phyloP scores from a whole-genome alignment of 257 asterid genomes.

The Buddleja alternifolia region DNA sequence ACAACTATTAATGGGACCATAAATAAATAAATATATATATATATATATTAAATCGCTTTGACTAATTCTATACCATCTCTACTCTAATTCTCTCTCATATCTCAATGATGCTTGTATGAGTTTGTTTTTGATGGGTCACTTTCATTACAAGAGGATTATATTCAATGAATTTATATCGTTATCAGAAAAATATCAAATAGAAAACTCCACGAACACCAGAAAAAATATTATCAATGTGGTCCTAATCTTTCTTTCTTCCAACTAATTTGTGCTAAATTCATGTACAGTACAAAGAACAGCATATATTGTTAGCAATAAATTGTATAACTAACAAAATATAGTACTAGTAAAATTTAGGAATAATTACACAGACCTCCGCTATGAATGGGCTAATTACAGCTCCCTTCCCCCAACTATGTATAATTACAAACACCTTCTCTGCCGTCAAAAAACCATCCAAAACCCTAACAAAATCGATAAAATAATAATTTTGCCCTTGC shows the following conservation, averaged over 20 bases:
- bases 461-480: no score
- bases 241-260: not conserved
- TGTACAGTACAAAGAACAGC: no score
- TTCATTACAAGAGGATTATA: conserved; percentile 13
- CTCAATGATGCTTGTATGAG: not conserved
- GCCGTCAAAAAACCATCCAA: no score
- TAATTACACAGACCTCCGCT: no score
- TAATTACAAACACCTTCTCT: no score
- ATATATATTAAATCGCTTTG: conserved; percentile 5
- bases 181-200: not conserved
- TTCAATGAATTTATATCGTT: conserved; percentile 13
- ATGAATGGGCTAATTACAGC: no score
- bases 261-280: no score
- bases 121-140: conserved; percentile 27
- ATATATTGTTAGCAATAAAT: no score
- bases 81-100: not conserved
- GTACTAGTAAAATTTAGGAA: no score
- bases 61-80: conserved; percentile 8
- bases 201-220: not conserved
- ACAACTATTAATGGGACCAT: conserved; percentile 22
- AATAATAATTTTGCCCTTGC: no score
- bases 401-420: no score
- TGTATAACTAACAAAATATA: no score
- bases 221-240: not conserved
- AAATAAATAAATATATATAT: conserved; percentile 20